These are phyloP conservation scores for Brasenia schreberi DNA, from an alignment of 164 flowering plant genomes.

Conservation along the genomic window DNA sequence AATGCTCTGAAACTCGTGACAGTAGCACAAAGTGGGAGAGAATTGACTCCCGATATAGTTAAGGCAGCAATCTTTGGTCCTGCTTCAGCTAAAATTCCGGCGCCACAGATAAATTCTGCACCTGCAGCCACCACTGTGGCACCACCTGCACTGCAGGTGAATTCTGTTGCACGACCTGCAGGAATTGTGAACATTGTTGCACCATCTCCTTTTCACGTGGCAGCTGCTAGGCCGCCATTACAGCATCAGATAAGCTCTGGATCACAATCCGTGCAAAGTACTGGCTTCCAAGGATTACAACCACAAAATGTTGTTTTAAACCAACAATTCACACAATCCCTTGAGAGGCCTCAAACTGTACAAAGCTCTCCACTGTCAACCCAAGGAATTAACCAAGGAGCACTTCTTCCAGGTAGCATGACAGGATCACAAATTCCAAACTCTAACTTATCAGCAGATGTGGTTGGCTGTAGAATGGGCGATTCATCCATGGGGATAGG, in stretches of 20 bases:
- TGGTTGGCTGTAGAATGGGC: slow-evolving; percentile 34
- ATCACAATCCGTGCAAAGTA: slow-evolving; percentile 9
- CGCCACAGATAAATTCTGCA: slow-evolving; percentile 77
- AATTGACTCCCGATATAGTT: slow-evolving; percentile 82
- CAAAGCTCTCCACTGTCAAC: slow-evolving; percentile 25
- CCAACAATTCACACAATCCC: slow-evolving; percentile 39
- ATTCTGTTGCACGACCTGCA: slow-evolving; percentile 9
- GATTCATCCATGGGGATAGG: slow-evolving; percentile 20
- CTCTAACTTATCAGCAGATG: slow-evolving; percentile 36
- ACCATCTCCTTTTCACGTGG: not conserved
- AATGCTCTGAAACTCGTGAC: slow-evolving; percentile 93
- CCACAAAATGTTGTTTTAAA: slow-evolving; percentile 20
- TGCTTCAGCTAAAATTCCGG: slow-evolving; percentile 88
- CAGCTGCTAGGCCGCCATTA: not conserved
- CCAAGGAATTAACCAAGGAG: slow-evolving; percentile 25
- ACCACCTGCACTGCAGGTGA: slow-evolving; percentile 17
- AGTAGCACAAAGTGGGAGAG: slow-evolving; percentile 90
- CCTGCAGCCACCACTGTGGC: slow-evolving; percentile 20
- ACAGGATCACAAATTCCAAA: slow-evolving; percentile 19
- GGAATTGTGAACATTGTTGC: slow-evolving; percentile 1
- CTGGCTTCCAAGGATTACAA: slow-evolving; percentile 43
- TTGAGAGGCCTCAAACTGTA: slow-evolving; percentile 43
- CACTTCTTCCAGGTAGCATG: slow-evolving; percentile 13
- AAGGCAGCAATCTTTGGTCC: slow-evolving; percentile 84
- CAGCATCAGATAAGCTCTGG: not conserved